Conservation (phyloP, 129 eudicot genomes). For the Saussurea involucrata region DNA sequence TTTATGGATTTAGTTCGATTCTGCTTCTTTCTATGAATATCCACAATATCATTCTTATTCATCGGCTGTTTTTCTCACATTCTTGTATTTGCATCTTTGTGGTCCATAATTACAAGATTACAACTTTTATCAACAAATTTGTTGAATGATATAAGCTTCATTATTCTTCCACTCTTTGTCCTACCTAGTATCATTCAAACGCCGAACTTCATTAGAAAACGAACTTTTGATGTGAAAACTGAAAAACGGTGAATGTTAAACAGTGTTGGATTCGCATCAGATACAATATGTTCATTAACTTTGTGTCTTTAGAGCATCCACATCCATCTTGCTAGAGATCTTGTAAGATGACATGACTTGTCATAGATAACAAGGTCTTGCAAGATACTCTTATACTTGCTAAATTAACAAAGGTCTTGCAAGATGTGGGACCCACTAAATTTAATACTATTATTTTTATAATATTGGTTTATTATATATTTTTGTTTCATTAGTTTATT, state of each 20-base stretch:
- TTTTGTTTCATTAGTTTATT: no score
- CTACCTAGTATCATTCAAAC: background rate
- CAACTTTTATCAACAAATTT: background rate
- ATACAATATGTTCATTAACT: no score
- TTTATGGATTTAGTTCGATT: background rate
- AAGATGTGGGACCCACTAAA: no score
- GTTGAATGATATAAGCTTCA: background rate
- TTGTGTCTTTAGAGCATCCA: no score
- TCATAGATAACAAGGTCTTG: no score
- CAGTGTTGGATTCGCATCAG: no score
- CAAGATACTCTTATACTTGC: no score
- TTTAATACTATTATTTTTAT: no score
- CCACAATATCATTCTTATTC: background rate
- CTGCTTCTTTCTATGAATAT: background rate
- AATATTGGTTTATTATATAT: no score
- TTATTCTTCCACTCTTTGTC: background rate
- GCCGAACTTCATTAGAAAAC: background rate
- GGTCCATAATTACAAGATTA: background rate
- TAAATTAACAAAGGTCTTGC: no score
- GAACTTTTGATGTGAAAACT: background rate
- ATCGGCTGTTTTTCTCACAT: background rate
- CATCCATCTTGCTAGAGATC: no score
- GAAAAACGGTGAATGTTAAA: background rate
- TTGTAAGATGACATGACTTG: no score
- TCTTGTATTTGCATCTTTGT: background rate